These are phyloP conservation scores for Pestalotiopsis sp. DNA, from an alignment of 2,329 filamentous ascomycete species.

Conservation along the genomic window DNA sequence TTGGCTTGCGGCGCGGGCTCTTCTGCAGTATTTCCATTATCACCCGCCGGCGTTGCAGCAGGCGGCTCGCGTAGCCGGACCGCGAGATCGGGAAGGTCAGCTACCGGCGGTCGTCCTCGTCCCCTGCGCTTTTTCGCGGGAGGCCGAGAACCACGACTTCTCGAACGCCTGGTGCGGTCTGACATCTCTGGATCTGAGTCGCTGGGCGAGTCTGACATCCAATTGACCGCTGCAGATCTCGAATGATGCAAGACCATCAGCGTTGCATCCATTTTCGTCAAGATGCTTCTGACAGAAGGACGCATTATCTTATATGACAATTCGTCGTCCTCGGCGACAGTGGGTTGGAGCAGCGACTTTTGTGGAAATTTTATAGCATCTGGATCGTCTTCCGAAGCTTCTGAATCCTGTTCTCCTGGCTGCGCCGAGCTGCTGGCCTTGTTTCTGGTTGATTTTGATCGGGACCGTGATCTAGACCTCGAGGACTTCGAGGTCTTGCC, in stretches of 20 bases:
- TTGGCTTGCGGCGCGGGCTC: not conserved
- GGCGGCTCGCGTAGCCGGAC: not conserved
- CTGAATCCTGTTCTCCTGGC: conserved; percentile 15
- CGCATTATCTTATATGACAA: conserved; percentile 64
- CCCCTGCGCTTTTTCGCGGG: conserved; percentile 8
- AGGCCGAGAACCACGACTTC: conserved; percentile 14
- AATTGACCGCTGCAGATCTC: conserved; percentile 52
- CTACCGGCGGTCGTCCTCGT: conserved; percentile 20
- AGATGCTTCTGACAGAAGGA: conserved; percentile 70
- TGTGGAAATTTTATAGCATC: not conserved
- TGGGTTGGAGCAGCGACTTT: conserved; percentile 43
- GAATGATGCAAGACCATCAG: conserved; percentile 72
- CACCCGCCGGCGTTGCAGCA: not conserved
- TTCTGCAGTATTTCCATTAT: not conserved
- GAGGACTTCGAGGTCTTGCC: not conserved
- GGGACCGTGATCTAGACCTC: conserved; percentile 18
- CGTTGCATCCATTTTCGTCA: conserved; percentile 70
- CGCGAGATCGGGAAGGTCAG: conserved; percentile 12
- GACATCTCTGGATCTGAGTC: conserved; percentile 21
- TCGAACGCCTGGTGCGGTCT: conserved; percentile 4
- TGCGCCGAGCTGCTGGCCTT: conserved; percentile 13
- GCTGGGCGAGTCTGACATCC: conserved; percentile 31
- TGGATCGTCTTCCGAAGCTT: conserved; percentile 25
- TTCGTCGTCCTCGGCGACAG: conserved; percentile 72
- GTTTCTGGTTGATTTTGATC: conserved; percentile 21